A percentile compares a stretch with the other conserved stretches of the same genome.
These are phyloP conservation scores for Juglanconis oblonga DNA, from an alignment of 2,329 filamentous ascomycete species.

Conservation along the genomic window DNA sequence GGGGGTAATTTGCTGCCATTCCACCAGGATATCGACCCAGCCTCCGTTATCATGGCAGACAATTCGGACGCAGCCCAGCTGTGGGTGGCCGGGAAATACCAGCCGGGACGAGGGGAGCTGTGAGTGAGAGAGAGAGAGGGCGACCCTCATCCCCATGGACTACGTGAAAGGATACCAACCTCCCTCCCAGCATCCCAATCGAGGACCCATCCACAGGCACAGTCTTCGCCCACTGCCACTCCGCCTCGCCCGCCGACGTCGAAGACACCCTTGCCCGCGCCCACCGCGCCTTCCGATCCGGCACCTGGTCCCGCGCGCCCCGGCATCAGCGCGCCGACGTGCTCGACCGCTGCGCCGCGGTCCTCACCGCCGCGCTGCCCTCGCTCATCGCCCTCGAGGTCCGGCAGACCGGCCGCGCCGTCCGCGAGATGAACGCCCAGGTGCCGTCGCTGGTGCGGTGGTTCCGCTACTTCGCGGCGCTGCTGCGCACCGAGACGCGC, in stretches of 20 bases:
- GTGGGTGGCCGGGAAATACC: constrained; percentile 21
- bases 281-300: constrained; percentile 45
- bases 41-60: not conserved
- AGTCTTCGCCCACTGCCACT: constrained; percentile 35
- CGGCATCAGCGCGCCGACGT: constrained; percentile 59
- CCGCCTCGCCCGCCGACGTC: constrained; percentile 44
- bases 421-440: constrained; percentile 70
- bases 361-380: constrained; percentile 51
- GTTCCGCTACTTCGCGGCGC: constrained; percentile 69
- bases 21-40: not conserved
- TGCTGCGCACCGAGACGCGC: constrained; percentile 66
- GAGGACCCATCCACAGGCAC: constrained; percentile 26
- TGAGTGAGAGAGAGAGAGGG: constrained; percentile 10
- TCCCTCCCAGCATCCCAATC: constrained; percentile 22
- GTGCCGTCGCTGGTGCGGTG: constrained; percentile 63
- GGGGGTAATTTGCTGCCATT: not conserved
- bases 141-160: no score
- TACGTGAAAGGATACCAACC: not conserved
- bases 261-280: constrained; percentile 38
- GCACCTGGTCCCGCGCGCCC: constrained; percentile 55
- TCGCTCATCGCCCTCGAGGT: constrained; percentile 62
- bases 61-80: constrained; percentile 7
- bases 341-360: constrained; percentile 55
- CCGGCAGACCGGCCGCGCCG: constrained; percentile 63
- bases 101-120: constrained; percentile 19